Conservation (phyloP, 202 grass and related monocot species). For the Alloteropsis angusta region DNA sequence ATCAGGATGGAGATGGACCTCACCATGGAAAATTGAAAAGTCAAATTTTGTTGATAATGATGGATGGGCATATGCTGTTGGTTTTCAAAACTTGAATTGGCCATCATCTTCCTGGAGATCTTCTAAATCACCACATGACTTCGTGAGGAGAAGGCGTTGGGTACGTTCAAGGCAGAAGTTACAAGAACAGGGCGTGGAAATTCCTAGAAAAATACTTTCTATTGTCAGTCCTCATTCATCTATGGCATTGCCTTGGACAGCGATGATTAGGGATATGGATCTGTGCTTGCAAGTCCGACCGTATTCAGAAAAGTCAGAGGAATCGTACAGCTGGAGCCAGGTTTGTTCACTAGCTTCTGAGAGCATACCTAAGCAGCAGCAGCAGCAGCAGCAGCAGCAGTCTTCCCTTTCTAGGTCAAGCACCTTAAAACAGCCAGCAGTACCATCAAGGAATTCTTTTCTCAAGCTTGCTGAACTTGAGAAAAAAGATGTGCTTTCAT, state of each 20-base stretch:
- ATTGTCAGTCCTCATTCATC: slow-evolving; percentile 64
- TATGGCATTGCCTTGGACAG: slow-evolving; percentile 67
- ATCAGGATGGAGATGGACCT: slow-evolving; percentile 83
- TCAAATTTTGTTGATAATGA: slow-evolving; percentile 66
- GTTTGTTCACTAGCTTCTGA: slow-evolving; percentile 55
- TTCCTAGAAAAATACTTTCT: slow-evolving; percentile 63
- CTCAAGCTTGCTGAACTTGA: slow-evolving; percentile 86
- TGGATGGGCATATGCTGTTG: slow-evolving; percentile 83
- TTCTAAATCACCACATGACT: slow-evolving; percentile 66
- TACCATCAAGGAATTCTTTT: slow-evolving; percentile 35
- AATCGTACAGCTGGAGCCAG: slow-evolving; percentile 76
- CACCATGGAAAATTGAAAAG: slow-evolving; percentile 93
- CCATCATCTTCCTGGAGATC: slow-evolving; percentile 70
- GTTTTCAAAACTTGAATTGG: slow-evolving; percentile 72
- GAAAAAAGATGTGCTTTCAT: slow-evolving; percentile 81
- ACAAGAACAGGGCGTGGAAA: slow-evolving; percentile 43
- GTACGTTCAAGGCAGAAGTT: slow-evolving; percentile 53
- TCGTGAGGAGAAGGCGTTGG: slow-evolving; percentile 82
- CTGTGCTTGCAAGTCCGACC: slow-evolving; percentile 88
- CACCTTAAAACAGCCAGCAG: slow-evolving; percentile 42
- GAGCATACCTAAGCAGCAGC: slow-evolving; percentile 40
- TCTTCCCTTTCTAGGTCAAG: slow-evolving; percentile 50
- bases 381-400: slow-evolving; percentile 33
- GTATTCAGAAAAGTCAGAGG: slow-evolving; percentile 51
- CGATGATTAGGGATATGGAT: slow-evolving; percentile 60